phyloP scores from a whole-genome alignment of 495 filamentous ascomycete genomes.

The Chaetomidium leptoderma region DNA sequence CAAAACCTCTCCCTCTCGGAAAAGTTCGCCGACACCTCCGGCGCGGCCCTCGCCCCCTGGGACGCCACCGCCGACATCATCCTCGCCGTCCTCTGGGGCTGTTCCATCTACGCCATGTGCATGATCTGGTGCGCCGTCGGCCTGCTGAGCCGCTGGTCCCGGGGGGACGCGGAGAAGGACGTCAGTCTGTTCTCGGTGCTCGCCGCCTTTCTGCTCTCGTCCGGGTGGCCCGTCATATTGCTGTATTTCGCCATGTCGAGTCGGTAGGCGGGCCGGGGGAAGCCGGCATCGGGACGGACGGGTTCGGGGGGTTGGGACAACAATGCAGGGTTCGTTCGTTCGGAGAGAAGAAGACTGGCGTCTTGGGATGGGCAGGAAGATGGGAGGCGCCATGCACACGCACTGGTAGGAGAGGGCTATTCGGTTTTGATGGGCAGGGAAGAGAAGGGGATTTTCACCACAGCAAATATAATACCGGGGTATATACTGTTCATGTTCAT shows the following conservation, averaged over 20 bases:
- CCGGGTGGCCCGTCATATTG: conserved; percentile 32
- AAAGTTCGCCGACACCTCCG: conserved; percentile 29
- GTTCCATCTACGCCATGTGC: conserved; percentile 33
- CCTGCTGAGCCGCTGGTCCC: conserved; percentile 34
- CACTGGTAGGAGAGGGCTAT: neutral
- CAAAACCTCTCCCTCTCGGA: conserved; percentile 30
- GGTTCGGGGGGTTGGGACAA: neutral
- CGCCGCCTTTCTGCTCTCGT: conserved; percentile 30
- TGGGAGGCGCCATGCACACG: no score
- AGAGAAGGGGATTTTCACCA: neutral
- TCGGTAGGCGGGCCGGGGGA: neutral
- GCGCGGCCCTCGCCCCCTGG: conserved; percentile 19
- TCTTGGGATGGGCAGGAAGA: no score
- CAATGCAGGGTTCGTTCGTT: neutral
- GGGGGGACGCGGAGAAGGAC: conserved; percentile 26
- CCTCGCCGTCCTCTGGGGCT: conserved; percentile 31
- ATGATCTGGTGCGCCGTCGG: conserved; percentile 34
- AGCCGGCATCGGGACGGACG: neutral
- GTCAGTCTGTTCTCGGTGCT: conserved; percentile 26
- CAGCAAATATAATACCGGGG: conserved; percentile 12
- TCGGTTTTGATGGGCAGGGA: neutral
- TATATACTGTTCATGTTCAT: conserved; percentile 1
- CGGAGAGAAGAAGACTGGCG: neutral
- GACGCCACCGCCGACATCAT: conserved; percentile 31
- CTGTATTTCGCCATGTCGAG: conserved; percentile 22